phyloP scores from a whole-genome alignment of 768 basidiomycete genomes.

The Trametes cubensis region DNA sequence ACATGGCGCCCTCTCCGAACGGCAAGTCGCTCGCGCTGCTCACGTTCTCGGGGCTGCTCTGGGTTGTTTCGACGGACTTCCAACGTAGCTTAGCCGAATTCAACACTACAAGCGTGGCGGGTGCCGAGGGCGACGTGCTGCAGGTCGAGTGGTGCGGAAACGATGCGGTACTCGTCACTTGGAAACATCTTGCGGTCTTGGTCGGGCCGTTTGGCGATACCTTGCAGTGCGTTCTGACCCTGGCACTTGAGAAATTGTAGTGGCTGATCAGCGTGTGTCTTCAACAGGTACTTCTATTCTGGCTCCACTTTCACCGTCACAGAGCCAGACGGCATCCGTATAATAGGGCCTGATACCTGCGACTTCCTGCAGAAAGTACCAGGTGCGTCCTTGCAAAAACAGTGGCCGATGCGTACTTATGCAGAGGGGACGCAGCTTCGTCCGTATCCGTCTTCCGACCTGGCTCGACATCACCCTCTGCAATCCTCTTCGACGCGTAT shows the following conservation, averaged over 20 bases:
- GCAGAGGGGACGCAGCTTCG: conserved; percentile 50
- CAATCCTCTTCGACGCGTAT: conserved; percentile 92
- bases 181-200: conserved; percentile 74
- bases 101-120: conserved; percentile 60
- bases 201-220: conserved; percentile 94
- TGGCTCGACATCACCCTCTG: conserved; percentile 88
- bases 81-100: conserved; percentile 88
- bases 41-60: conserved; percentile 70
- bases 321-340: conserved; percentile 88
- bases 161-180: conserved; percentile 88
- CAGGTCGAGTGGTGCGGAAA: conserved; percentile 96
- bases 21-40: conserved; percentile 89
- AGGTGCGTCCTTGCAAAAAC: conserved; percentile 45
- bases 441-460: conserved; percentile 86
- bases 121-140: conserved; percentile 58
- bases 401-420: background rate
- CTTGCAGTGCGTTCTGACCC: conserved; percentile 61
- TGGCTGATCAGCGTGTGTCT: conserved; percentile 16
- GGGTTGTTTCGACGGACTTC: conserved; percentile 96
- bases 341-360: conserved; percentile 75
- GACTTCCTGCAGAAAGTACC: conserved; percentile 96
- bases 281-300: conserved; percentile 72
- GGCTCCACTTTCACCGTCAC: conserved; percentile 78
- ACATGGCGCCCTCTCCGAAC: conserved; percentile 89
- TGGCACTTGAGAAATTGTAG: background rate